phyloP scores from a whole-genome alignment of 495 filamentous ascomycete species.

The Aspergillus egyptiacus region DNA sequence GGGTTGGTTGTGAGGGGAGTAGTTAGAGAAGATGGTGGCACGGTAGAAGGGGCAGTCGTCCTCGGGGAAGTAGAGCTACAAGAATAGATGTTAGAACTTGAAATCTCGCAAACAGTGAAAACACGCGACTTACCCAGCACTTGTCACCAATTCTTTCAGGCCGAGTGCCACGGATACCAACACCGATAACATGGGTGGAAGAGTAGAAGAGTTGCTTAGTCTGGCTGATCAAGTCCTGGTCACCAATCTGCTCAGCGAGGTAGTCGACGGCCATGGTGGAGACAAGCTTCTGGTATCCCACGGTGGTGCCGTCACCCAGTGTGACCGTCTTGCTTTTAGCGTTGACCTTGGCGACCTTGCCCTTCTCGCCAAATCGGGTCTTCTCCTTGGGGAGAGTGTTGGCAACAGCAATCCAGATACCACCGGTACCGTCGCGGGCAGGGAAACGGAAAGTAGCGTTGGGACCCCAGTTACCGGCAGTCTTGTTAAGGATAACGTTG shows the following conservation, averaged over 20 bases:
- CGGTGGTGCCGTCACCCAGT: conserved; percentile 78
- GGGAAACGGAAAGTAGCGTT: conserved; percentile 99
- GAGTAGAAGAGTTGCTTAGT: conserved; percentile 96
- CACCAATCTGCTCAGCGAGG: conserved; percentile 79
- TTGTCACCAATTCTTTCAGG: conserved; percentile 99
- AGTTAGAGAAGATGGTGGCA: conserved; percentile 99
- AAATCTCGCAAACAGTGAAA: background rate
- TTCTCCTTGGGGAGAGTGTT: conserved; percentile 91
- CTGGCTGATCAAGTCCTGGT: conserved; percentile 72
- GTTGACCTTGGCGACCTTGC: conserved; percentile 52
- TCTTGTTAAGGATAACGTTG: conserved; percentile 94
- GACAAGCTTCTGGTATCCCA: conserved; percentile 87
- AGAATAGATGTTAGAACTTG: background rate
- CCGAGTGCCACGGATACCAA: conserved; percentile 85
- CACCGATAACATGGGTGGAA: conserved; percentile 93
- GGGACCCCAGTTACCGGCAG: conserved; percentile 95
- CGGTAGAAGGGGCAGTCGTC: conserved; percentile 99
- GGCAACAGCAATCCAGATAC: conserved; percentile 98
- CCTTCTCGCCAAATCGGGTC: conserved; percentile 79
- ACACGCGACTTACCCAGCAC: conserved; percentile 71
- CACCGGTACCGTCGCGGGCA: conserved; percentile 88
- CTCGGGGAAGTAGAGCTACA: conserved; percentile 97
- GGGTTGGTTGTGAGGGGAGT: conserved; percentile 98
- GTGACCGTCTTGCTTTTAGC: conserved; percentile 69
- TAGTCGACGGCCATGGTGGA: conserved; percentile 95